Evolutionary conservation across 805 yeast species (phyloP).

Genomic region (Gaillardinia entomophila): DNA sequence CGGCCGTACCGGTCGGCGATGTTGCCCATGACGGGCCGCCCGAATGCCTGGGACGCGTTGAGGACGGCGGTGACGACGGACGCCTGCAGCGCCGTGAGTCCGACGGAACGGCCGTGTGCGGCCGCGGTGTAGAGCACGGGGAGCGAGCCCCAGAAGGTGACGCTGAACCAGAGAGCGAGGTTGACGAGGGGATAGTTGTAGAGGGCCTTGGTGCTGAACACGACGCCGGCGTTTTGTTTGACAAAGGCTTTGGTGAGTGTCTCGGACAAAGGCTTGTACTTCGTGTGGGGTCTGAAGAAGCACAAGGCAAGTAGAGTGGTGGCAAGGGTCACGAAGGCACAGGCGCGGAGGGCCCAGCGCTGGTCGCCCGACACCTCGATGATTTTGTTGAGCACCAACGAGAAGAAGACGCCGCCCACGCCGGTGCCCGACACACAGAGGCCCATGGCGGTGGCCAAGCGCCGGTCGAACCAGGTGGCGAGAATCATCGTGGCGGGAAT

Average conservation of each 20-base stretch:
- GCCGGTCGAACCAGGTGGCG: constrained; percentile 45
- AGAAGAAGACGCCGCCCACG: constrained; percentile 46
- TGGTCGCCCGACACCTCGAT: constrained; percentile 36
- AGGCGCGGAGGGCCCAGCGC: constrained; percentile 39
- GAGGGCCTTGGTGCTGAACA: constrained; percentile 30
- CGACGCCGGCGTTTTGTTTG: constrained; percentile 17
- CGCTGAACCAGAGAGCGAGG: constrained; percentile 28
- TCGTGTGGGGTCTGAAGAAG: constrained; percentile 38
- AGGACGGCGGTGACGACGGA: constrained; percentile 28
- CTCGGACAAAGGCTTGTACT: constrained; percentile 16
- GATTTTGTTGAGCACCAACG: constrained; percentile 36
- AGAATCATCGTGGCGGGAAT: constrained; percentile 40
- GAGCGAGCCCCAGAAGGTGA: constrained; percentile 32
- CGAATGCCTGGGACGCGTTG: constrained; percentile 42
- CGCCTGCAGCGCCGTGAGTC: constrained; percentile 31
- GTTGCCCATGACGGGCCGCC: constrained; percentile 45
- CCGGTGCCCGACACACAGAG: constrained; percentile 45
- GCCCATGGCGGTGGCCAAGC: constrained; percentile 44
- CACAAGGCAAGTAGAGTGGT: constrained; percentile 32
- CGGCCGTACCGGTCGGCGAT: constrained; percentile 45
- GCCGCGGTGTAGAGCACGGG: constrained; percentile 30
- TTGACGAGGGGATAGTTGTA: constrained; percentile 15
- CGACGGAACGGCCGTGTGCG: constrained; percentile 37
- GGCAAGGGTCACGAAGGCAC: constrained; percentile 27
- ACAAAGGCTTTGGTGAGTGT: constrained; percentile 15